Conservation (phyloP, 2,329 filamentous ascomycete genomes). For the Leptographium flavum region DNA sequence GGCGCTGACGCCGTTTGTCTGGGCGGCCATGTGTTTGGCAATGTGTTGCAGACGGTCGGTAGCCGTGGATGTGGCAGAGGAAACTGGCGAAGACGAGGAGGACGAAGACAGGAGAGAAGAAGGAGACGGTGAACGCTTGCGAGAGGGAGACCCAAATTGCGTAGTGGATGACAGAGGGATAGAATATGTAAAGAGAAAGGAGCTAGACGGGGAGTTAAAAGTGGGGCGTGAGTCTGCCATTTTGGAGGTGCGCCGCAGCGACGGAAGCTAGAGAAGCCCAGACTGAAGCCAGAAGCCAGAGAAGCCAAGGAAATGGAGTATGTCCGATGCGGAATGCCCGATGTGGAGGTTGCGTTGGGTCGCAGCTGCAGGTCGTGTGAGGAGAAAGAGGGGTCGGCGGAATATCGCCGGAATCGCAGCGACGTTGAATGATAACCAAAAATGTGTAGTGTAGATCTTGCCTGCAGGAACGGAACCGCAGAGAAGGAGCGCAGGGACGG, state of each 20-base stretch:
- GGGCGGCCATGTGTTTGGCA: constrained; percentile 46
- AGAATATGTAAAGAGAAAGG: constrained; percentile 4
- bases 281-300: too few species aligned
- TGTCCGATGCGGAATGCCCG: too few species aligned
- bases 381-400: background rate
- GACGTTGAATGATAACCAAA: background rate
- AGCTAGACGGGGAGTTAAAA: background rate
- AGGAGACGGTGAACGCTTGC: background rate
- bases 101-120: constrained; percentile 2
- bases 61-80: constrained; percentile 30
- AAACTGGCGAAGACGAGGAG: constrained; percentile 19
- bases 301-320: too few species aligned
- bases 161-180: constrained; percentile 22
- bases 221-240: constrained; percentile 8
- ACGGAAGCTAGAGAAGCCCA: background rate
- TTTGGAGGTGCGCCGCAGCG: background rate
- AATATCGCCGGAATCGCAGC: background rate
- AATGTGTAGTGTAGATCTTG: background rate
- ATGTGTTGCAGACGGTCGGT: constrained; percentile 45
- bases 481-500: background rate
- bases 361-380: background rate
- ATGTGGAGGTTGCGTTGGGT: too few species aligned
- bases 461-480: background rate
- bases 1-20: constrained; percentile 23
- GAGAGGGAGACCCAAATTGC: background rate